A percentile compares a stretch with the other conserved stretches of the same genome.
These are phyloP conservation scores for Schrenkiella parvula DNA, from an alignment of 345 rosid genomes.

Conservation along the genomic window DNA sequence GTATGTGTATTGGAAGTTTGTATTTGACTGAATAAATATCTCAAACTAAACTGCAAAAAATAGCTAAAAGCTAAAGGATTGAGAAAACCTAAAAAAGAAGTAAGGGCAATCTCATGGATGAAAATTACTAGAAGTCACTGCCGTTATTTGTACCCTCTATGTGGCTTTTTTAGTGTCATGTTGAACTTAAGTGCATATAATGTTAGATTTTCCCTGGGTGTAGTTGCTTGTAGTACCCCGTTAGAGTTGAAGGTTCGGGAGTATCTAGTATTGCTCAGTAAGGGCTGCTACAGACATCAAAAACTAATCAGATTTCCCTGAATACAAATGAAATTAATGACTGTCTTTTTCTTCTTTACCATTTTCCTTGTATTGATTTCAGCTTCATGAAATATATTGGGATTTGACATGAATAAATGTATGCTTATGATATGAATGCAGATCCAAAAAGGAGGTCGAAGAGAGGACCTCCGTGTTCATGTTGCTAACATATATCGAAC, in stretches of 20 bases:
- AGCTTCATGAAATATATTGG: neutral
- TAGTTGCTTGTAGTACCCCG: slow-evolving; percentile 6
- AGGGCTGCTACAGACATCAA: slow-evolving; percentile 6
- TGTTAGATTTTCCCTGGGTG: slow-evolving; percentile 5
- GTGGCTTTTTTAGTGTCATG: slow-evolving; percentile 3
- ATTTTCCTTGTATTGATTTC: slow-evolving; percentile 8
- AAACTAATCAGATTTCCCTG: neutral
- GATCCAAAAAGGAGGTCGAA: slow-evolving; percentile 84
- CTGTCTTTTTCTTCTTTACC: slow-evolving; percentile 5
- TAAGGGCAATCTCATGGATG: slow-evolving; percentile 5
- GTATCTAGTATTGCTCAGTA: neutral
- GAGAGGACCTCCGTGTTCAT: slow-evolving; percentile 87
- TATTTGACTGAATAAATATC: neutral
- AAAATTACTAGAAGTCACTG: neutral
- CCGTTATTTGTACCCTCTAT: slow-evolving; percentile 16
- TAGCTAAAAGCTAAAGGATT: slow-evolving; percentile 7
- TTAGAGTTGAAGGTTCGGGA: slow-evolving; percentile 6
- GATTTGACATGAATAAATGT: slow-evolving; percentile 1
- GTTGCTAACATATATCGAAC: slow-evolving; percentile 86
- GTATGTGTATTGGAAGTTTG: neutral
- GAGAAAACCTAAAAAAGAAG: neutral
- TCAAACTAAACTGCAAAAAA: neutral
- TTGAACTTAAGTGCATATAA: slow-evolving; percentile 9
- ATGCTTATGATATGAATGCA: slow-evolving; percentile 37
- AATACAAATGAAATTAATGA: neutral